phyloP scores from a whole-genome alignment of 2,329 filamentous ascomycete species.

The Pseudohalonectria lignicola region DNA sequence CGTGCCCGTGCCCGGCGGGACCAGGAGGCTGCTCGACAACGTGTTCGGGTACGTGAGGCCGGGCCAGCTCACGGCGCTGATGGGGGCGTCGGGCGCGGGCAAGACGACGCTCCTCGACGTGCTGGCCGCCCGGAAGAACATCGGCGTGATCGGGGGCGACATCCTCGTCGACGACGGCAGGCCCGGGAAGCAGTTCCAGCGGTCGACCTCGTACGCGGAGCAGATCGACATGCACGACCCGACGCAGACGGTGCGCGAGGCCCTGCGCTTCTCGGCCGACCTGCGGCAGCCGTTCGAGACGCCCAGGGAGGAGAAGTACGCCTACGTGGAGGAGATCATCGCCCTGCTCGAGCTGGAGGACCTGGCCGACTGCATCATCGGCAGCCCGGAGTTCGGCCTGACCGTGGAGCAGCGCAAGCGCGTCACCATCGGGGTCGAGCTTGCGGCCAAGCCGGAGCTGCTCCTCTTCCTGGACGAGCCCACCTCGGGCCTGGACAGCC shows the following conservation, averaged over 20 bases:
- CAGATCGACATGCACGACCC: slow-evolving; percentile 53
- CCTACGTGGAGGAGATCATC: slow-evolving; percentile 49
- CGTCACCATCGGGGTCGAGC: slow-evolving; percentile 84
- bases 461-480: slow-evolving; percentile 73
- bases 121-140: slow-evolving; percentile 49
- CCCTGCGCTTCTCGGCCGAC: slow-evolving; percentile 51
- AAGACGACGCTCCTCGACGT: slow-evolving; percentile 82
- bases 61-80: slow-evolving; percentile 63
- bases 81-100: slow-evolving; percentile 77
- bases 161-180: slow-evolving; percentile 45
- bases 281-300: slow-evolving; percentile 45
- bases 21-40: slow-evolving; percentile 41
- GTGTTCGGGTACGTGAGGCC: slow-evolving; percentile 63
- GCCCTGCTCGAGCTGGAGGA: slow-evolving; percentile 46
- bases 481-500: slow-evolving; percentile 62
- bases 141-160: slow-evolving; percentile 46
- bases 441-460: slow-evolving; percentile 71
- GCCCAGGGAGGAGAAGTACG: slow-evolving; percentile 41
- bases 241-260: slow-evolving; percentile 52
- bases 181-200: slow-evolving; percentile 49
- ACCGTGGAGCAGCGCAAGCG: slow-evolving; percentile 59
- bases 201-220: slow-evolving; percentile 51
- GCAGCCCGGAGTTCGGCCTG: slow-evolving; percentile 54
- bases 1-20: slow-evolving; percentile 47
- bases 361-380: slow-evolving; percentile 49